Evolutionary conservation across 2,329 filamentous ascomycete species (phyloP).

Genomic region (Geosmithia putterillii): DNA sequence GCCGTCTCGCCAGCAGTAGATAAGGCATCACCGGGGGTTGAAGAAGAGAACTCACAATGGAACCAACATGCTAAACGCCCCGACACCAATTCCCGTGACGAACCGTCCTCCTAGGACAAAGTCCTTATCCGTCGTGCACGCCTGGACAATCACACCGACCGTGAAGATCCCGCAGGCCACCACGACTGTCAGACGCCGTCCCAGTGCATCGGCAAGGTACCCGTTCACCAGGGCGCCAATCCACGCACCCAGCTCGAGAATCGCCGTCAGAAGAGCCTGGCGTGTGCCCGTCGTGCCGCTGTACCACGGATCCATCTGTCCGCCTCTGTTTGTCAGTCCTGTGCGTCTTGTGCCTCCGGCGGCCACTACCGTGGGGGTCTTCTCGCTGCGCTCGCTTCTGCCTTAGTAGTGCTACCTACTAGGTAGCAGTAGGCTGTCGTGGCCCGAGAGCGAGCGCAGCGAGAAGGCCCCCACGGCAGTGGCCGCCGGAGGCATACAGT

Average conservation of each 20-base stretch:
- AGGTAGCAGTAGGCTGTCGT: no score
- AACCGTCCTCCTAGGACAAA: slow-evolving; percentile 61
- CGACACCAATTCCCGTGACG: slow-evolving; percentile 34
- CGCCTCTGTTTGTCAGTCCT: not conserved
- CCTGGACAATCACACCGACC: slow-evolving; percentile 57
- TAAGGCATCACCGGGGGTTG: not conserved
- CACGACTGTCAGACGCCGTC: slow-evolving; percentile 57
- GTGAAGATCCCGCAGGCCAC: slow-evolving; percentile 55
- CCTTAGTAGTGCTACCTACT: no score
- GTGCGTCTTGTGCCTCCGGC: not conserved
- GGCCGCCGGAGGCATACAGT: no score
- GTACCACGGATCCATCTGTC: not conserved
- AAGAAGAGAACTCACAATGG: not conserved
- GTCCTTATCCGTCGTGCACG: slow-evolving; percentile 15
- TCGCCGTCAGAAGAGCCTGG: slow-evolving; percentile 34
- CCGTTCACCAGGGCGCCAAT: slow-evolving; percentile 59
- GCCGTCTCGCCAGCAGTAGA: not conserved
- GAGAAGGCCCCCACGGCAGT: no score
- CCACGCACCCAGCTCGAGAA: slow-evolving; percentile 68
- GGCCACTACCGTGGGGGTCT: no score
- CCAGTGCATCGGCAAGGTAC: slow-evolving; percentile 57
- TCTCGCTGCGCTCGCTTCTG: no score
- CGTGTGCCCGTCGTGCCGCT: not conserved
- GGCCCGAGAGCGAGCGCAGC: no score
- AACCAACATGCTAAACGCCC: slow-evolving; percentile 4